Base-by-base conservation (phyloP, 345 rosid species). In the Gossypium mustelinum region DNA sequence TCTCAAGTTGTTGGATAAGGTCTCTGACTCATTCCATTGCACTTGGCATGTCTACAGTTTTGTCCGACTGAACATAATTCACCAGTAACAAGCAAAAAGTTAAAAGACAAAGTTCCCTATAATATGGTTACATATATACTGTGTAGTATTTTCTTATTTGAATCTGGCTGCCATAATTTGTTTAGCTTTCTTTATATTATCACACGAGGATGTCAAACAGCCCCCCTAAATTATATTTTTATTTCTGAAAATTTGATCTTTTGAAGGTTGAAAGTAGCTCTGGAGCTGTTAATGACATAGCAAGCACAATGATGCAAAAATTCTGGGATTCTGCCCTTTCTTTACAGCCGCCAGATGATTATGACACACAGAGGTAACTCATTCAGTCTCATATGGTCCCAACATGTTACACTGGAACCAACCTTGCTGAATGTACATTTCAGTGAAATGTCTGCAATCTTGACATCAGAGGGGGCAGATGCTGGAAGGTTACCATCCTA, bases 321-420 rank as follows among this genome's bases (percentile, higher is more conserved):
- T 96, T 96, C 72, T 96, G 98, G 99, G 99, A 96, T 80, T 93
- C 99, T 25, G 92, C 97, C 14, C 94, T 96, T 83, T 87, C 97
- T 16, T 85, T 93, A 76, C 98, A 96, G 48, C 97, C 99, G n/a
- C 87, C 89, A 18, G 99, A 96, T 77, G 97, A 93, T 81, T 89
- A 83, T 62, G 99, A 96, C 58, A 86, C 97, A 44, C 93, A 89
- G 20, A 95, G 99, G 97, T 89, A 72, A 22, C 50, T 61, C 20
- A 22, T 73, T 39, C 78, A 73, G 25, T 73, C 50, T 60, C 76
- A 29, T 58, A 66, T 55, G 44, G 16, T 69, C n/a, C 66, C 63
- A 65, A 51, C 61, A 48, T 73, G 54, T 52, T 70, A 39, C 79
- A 73, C 44, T 29, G 39, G 43, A 57, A 68, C 81, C 81, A 72